phyloP scores from a whole-genome alignment of 441 rosid species.

The Gossypium trilobum region DNA sequence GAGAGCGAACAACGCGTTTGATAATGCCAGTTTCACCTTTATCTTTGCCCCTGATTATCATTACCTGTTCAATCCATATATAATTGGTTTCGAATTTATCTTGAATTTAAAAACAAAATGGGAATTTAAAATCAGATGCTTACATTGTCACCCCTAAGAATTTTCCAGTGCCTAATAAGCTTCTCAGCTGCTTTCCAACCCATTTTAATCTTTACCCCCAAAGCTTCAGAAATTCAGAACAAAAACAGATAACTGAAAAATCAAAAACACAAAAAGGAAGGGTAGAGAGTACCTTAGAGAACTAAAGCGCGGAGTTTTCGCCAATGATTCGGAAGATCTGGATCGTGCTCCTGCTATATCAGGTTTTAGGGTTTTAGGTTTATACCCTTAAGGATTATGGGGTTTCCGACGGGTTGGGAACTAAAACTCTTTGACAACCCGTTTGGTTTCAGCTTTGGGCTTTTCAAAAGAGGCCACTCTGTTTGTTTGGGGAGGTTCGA shows the following conservation, averaged over 20 bases:
- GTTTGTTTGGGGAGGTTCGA: not conserved
- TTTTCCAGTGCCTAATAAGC: slow-evolving; percentile 85
- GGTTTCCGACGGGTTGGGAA: slow-evolving; percentile 7
- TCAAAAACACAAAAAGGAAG: too few relatives aligned
- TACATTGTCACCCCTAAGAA: slow-evolving; percentile 87
- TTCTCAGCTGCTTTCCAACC: slow-evolving; percentile 99
- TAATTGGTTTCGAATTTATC: not conserved
- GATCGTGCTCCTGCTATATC: not conserved
- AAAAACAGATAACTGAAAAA: not conserved
- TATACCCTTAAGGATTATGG: not conserved
- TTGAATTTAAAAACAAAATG: not conserved
- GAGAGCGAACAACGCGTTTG: slow-evolving; percentile 72
- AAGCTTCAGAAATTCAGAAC: not conserved
- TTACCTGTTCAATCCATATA: slow-evolving; percentile 33
- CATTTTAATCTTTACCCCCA: slow-evolving; percentile 37
- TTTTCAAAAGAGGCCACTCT: not conserved
- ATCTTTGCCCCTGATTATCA: slow-evolving; percentile 75
- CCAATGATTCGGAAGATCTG: not conserved
- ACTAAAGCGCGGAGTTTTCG: not conserved
- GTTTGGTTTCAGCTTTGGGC: slow-evolving; percentile 1
- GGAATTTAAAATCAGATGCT: slow-evolving; percentile 13
- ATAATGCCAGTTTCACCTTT: slow-evolving; percentile 65
- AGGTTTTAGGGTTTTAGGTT: slow-evolving; percentile 9
- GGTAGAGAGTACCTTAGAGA: not conserved
- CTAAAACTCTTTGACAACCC: not conserved